These are phyloP conservation scores for Vitis vinifera DNA, from an alignment of 164 flowering plant species.

Conservation along the genomic window ASM3070453v1 NC_081810.1:1241001-1241500, in stretches of 20 bases:
- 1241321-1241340: background rate
- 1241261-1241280: slow-evolving; percentile 93
- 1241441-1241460: background rate
- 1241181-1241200: background rate
- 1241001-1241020: no score
- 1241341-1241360: no score
- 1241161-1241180: slow-evolving; percentile 44
- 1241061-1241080: background rate
- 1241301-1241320: background rate
- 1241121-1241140: slow-evolving; percentile 83
- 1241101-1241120: slow-evolving; percentile 91
- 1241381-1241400: no score
- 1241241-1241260: slow-evolving; percentile 98
- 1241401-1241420: no score
- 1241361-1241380: no score
- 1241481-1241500: background rate
- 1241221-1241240: slow-evolving; percentile 44
- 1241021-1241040: no score
- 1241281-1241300: slow-evolving; percentile 85
- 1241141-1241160: slow-evolving; percentile 88
- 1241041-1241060: background rate
- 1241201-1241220: background rate
- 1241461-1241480: background rate
- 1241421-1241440: no score
- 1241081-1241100: slow-evolving; percentile 52